A percentile compares a stretch with the other conserved stretches of the same genome.
phyloP scores from a whole-genome alignment of 768 basidiomycete species.

The Leccinum uliginosum region DNA sequence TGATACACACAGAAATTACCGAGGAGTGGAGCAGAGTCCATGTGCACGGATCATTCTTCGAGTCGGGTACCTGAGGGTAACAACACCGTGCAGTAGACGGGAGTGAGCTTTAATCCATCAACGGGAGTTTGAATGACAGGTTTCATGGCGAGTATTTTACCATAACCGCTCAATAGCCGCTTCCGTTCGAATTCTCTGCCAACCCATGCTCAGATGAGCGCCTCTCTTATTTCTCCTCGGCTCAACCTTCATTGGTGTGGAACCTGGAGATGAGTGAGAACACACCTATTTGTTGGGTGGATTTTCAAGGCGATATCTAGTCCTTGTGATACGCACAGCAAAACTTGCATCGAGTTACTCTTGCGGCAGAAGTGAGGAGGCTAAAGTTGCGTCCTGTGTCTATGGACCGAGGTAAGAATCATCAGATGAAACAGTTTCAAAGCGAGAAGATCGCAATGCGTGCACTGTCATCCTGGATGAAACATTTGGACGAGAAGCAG shows the following conservation, averaged over 20 bases:
- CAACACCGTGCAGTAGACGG: neutral
- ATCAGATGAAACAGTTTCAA: neutral
- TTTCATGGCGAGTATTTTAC: neutral
- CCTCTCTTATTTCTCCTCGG: neutral
- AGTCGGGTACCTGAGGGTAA: neutral
- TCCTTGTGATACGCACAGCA: neutral
- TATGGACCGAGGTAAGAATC: neutral
- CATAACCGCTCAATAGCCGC: neutral
- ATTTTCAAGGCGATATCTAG: neutral
- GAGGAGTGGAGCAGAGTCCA: neutral
- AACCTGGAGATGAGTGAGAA: neutral
- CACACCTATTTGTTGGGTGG: neutral
- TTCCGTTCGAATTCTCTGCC: neutral
- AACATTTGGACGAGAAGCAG: neutral
- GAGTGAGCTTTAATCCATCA: neutral
- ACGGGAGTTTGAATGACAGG: neutral
- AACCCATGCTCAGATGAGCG: neutral
- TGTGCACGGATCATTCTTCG: neutral
- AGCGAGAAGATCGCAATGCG: neutral
- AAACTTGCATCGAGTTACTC: neutral
- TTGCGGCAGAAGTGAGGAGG: neutral
- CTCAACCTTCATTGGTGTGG: neutral
- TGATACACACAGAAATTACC: neutral
- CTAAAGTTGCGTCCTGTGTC: neutral
- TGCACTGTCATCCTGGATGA: neutral